Evolutionary conservation across 129 eudicot species (phyloP).

Genomic region (Flaveria brownii): DNA sequence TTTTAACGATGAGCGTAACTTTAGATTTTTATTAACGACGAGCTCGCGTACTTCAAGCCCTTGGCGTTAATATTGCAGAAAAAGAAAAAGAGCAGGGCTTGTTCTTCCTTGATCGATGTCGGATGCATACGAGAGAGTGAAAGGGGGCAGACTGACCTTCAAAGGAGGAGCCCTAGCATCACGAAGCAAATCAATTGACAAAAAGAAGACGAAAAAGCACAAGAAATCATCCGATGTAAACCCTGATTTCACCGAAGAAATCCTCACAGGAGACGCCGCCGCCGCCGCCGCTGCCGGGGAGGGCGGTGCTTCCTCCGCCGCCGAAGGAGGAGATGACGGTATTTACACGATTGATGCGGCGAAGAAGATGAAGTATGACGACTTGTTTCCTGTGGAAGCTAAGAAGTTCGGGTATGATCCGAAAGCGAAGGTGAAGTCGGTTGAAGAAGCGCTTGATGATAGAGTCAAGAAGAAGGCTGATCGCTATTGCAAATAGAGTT

Average conservation of each 20-base stretch:
- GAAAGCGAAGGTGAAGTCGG: constrained; percentile 61
- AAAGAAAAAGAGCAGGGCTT: not conserved
- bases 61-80: no score
- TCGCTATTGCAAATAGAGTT: constrained; percentile 76
- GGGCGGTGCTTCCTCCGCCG: constrained; percentile 26
- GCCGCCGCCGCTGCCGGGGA: constrained; percentile 27
- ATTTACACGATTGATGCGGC: constrained; percentile 88
- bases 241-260: constrained; percentile 37
- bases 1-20: no score
- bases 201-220: constrained; percentile 69
- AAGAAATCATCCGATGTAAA: constrained; percentile 33
- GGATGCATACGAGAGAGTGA: constrained; percentile 84
- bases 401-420: constrained; percentile 89
- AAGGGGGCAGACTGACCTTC: constrained; percentile 79
- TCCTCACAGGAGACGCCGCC: constrained; percentile 45
- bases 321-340: constrained; percentile 39
- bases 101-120: constrained; percentile 43
- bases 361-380: constrained; percentile 85
- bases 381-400: constrained; percentile 90
- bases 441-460: constrained; percentile 85
- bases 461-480: constrained; percentile 98
- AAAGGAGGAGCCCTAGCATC: constrained; percentile 84
- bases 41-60: no score
- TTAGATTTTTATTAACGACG: no score
- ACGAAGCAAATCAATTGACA: constrained; percentile 65